phyloP scores from a whole-genome alignment of 805 yeast genomes.

The Torulaspora indica region DNA sequence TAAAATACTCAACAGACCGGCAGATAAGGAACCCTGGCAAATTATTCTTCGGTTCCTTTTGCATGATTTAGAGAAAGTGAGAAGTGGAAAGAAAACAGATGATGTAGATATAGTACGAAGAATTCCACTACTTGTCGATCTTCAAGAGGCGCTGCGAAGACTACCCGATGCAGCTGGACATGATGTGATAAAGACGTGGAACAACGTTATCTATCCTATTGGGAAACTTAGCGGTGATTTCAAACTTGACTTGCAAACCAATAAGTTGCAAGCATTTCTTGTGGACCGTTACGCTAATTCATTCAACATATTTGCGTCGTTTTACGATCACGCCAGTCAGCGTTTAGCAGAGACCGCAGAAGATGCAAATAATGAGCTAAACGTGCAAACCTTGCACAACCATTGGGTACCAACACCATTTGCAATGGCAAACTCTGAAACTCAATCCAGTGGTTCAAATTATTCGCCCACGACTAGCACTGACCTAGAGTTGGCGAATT shows the following conservation, averaged over 20 bases:
- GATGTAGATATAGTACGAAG: slow-evolving; percentile 6
- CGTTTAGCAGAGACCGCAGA: slow-evolving; percentile 18
- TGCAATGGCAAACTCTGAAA: not conserved
- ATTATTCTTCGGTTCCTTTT: slow-evolving; percentile 26
- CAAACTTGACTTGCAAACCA: slow-evolving; percentile 18
- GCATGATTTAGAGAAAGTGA: slow-evolving; percentile 16
- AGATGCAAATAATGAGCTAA: slow-evolving; percentile 5
- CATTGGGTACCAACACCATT: slow-evolving; percentile 2
- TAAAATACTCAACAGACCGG: slow-evolving; percentile 25
- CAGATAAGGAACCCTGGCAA: slow-evolving; percentile 26
- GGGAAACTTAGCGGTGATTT: slow-evolving; percentile 14
- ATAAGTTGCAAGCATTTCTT: slow-evolving; percentile 13
- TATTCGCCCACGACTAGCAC: slow-evolving; percentile 3
- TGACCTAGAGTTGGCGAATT: slow-evolving; percentile 14
- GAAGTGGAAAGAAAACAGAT: slow-evolving; percentile 4
- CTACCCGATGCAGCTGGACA: slow-evolving; percentile 8
- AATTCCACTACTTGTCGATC: slow-evolving; percentile 8
- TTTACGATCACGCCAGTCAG: slow-evolving; percentile 25
- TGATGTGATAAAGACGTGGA: slow-evolving; percentile 19
- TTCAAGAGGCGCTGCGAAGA: slow-evolving; percentile 8
- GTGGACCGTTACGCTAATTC: slow-evolving; percentile 15
- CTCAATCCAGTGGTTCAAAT: slow-evolving; percentile 1
- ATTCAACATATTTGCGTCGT: slow-evolving; percentile 27
- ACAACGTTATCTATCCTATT: slow-evolving; percentile 18
- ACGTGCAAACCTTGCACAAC: not conserved